Evolutionary conservation across 768 basidiomycete genomes (phyloP).

Genomic region (Dacryopinax spathularia): DNA sequence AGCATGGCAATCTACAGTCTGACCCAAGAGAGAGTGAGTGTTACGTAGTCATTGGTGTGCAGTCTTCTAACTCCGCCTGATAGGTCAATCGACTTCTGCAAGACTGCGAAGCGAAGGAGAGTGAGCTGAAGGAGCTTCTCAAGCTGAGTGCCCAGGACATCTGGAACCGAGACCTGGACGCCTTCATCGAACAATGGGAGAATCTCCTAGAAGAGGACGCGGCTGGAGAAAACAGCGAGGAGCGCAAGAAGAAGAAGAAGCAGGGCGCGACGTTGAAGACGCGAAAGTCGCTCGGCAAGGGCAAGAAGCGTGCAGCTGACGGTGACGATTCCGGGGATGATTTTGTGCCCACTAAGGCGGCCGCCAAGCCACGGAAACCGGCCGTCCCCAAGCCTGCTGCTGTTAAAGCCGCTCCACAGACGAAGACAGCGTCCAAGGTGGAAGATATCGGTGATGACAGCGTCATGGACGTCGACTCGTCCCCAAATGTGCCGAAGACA

Average conservation of each 20-base stretch:
- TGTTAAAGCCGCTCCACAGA: conserved; percentile 23
- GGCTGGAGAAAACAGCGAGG: conserved; percentile 34
- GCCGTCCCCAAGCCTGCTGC: conserved; percentile 20
- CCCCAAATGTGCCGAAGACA: conserved; percentile 14
- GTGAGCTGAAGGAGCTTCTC: conserved; percentile 62
- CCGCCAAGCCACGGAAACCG: conserved; percentile 22
- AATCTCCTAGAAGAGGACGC: conserved; percentile 27
- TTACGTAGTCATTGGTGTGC: conserved; percentile 4
- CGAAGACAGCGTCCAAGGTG: conserved; percentile 28
- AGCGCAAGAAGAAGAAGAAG: conserved; percentile 40
- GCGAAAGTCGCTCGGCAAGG: conserved; percentile 34
- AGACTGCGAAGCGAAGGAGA: conserved; percentile 71
- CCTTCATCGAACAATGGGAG: conserved; percentile 72
- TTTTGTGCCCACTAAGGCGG: conserved; percentile 39
- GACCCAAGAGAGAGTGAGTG: conserved; percentile 73
- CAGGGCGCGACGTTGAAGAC: conserved; percentile 37
- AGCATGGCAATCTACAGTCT: conserved; percentile 92
- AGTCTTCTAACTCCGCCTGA: background rate
- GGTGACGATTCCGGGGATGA: conserved; percentile 39
- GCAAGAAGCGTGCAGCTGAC: conserved; percentile 26
- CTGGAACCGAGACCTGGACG: conserved; percentile 82
- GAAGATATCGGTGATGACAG: background rate
- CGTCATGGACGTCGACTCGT: conserved; percentile 5
- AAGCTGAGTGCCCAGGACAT: conserved; percentile 65
- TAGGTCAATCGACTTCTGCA: conserved; percentile 73